Conservation (phyloP, 192 early-diverging fungal species). For the Coemansia sp. region DNA sequence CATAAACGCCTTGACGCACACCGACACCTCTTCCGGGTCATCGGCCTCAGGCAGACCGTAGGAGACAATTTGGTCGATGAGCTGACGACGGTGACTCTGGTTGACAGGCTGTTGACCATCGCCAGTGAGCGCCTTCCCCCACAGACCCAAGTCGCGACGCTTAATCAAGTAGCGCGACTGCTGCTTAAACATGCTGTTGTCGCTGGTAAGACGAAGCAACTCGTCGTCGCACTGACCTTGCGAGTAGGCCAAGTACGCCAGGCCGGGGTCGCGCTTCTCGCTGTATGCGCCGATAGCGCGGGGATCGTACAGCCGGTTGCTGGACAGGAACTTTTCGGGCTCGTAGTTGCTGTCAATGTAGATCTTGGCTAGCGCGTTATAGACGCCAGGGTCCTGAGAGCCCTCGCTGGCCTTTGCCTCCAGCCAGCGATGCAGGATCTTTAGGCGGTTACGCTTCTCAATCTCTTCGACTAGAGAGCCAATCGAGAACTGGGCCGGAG, state of each 20-base stretch:
- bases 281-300: slow-evolving; percentile 96
- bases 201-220: slow-evolving; percentile 94
- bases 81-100: slow-evolving; percentile 73
- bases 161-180: slow-evolving; percentile 96
- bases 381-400: slow-evolving; percentile 85
- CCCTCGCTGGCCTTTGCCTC: slow-evolving; percentile 89
- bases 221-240: slow-evolving; percentile 95
- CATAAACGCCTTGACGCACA: slow-evolving; percentile 99
- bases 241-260: slow-evolving; percentile 94
- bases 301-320: slow-evolving; percentile 81
- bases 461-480: slow-evolving; percentile 86
- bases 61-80: slow-evolving; percentile 94
- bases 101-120: slow-evolving; percentile 70
- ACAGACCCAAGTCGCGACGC: slow-evolving; percentile 81
- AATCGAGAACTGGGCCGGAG: slow-evolving; percentile 81
- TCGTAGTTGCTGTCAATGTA: slow-evolving; percentile 99
- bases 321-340: slow-evolving; percentile 89
- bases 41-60: slow-evolving; percentile 92
- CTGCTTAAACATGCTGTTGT: slow-evolving; percentile 99
- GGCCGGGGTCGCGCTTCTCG: slow-evolving; percentile 96
- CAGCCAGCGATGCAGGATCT: slow-evolving; percentile 94
- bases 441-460: slow-evolving; percentile 96
- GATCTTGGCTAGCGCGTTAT: slow-evolving; percentile 98
- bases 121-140: slow-evolving; percentile 76
- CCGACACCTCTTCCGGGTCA: slow-evolving; percentile 97